Percentiles rank a stretch among this genome's conserved stretches.
These are phyloP conservation scores for Hermanozyma aechmeae DNA, from an alignment of 805 yeast genomes.

Conservation along the genomic window DNA sequence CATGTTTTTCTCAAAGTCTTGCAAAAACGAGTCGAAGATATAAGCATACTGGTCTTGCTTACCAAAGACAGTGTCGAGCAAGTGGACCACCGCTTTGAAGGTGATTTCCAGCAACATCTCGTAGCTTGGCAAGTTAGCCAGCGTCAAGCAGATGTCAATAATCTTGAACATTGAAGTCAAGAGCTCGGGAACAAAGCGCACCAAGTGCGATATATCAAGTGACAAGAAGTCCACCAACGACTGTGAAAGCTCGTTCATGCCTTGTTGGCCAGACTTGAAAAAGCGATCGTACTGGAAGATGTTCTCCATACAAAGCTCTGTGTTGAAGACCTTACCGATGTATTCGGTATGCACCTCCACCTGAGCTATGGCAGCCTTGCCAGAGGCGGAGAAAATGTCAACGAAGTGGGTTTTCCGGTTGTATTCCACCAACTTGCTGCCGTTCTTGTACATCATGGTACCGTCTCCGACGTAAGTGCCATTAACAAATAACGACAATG, in stretches of 20 bases:
- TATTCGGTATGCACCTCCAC: slow-evolving; percentile 53
- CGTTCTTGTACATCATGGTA: slow-evolving; percentile 40
- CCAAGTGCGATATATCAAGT: slow-evolving; percentile 42
- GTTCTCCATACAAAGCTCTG: slow-evolving; percentile 44
- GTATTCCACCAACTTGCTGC: slow-evolving; percentile 39
- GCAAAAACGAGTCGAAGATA: slow-evolving; percentile 43
- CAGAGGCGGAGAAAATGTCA: slow-evolving; percentile 32
- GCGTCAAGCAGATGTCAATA: slow-evolving; percentile 18
- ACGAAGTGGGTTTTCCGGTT: slow-evolving; percentile 33
- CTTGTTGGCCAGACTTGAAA: slow-evolving; percentile 32
- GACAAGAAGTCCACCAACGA: slow-evolving; percentile 42
- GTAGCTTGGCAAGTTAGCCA: slow-evolving; percentile 13
- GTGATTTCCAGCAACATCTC: slow-evolving; percentile 24
- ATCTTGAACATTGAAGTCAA: slow-evolving; percentile 27
- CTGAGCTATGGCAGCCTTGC: slow-evolving; percentile 31
- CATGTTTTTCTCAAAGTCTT: slow-evolving; percentile 30
- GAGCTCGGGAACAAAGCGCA: slow-evolving; percentile 56
- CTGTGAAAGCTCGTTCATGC: slow-evolving; percentile 36
- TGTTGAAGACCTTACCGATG: slow-evolving; percentile 58
- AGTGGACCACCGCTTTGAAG: slow-evolving; percentile 51
- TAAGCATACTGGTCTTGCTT: slow-evolving; percentile 56
- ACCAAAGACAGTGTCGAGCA: slow-evolving; percentile 55
- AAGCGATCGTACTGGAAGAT: slow-evolving; percentile 45
- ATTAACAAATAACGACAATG: slow-evolving; percentile 50
- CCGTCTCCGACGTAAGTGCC: slow-evolving; percentile 57